phyloP scores from a whole-genome alignment of 2,329 filamentous ascomycete genomes.

The Colletotrichum chlorophyti region DNA sequence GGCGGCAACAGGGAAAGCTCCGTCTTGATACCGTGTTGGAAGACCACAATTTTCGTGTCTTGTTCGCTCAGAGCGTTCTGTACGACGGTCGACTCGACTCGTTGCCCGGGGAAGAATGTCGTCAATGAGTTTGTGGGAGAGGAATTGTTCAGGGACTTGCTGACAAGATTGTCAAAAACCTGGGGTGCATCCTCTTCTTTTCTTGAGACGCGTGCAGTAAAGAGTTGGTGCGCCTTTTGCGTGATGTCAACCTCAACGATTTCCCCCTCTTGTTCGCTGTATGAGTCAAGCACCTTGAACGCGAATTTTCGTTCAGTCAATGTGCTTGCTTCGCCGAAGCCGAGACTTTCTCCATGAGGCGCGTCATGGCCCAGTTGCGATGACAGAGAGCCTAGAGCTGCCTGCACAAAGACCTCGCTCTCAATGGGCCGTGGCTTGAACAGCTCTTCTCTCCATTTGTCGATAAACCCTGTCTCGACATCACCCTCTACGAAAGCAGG shows the following conservation, averaged over 20 bases:
- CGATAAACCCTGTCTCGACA: constrained; percentile 96
- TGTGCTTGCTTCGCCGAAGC: constrained; percentile 56
- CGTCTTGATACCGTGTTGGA: constrained; percentile 71
- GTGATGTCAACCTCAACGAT: constrained; percentile 61
- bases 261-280: constrained; percentile 68
- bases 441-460: constrained; percentile 82
- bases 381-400: constrained; percentile 67
- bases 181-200: constrained; percentile 44
- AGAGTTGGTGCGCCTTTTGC: constrained; percentile 55
- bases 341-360: constrained; percentile 59
- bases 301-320: constrained; percentile 53
- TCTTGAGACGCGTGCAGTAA: constrained; percentile 52
- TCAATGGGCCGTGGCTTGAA: constrained; percentile 69
- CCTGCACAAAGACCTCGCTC: constrained; percentile 84
- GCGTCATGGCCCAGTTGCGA: constrained; percentile 8
- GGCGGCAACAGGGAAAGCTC: constrained; percentile 67
- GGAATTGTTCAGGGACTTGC: constrained; percentile 40
- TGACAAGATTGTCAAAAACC: constrained; percentile 54
- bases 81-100: constrained; percentile 81
- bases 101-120: constrained; percentile 82
- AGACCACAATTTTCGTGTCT: constrained; percentile 74
- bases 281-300: constrained; percentile 66
- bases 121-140: constrained; percentile 54
- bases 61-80: constrained; percentile 55
- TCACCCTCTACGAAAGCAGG: constrained; percentile 84